Conservation (phyloP, 352 stramenopile genomes). For the Pythium phragmiticola region DNA sequence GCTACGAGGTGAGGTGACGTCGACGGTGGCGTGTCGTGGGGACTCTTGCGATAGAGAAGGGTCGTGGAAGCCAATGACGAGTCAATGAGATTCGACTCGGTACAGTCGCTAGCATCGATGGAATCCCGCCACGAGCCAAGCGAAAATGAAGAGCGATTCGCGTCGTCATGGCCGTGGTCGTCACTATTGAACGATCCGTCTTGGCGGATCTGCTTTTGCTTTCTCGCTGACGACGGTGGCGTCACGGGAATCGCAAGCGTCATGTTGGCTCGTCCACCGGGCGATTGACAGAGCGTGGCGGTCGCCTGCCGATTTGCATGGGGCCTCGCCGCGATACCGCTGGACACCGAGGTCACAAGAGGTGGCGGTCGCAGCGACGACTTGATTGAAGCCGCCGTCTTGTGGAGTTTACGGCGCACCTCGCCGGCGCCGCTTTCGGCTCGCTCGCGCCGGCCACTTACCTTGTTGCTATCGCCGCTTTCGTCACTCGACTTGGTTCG, state of each 20-base stretch:
- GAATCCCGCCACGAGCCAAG: constrained; percentile 25
- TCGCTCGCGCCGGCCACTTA: not conserved
- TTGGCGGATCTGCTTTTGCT: not conserved
- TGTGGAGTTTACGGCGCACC: constrained; percentile 20
- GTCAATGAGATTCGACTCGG: not conserved
- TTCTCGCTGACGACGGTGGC: constrained; percentile 15
- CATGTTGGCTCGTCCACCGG: constrained; percentile 34
- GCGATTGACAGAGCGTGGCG: constrained; percentile 35
- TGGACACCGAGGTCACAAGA: constrained; percentile 14
- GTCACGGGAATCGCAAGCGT: constrained; percentile 43
- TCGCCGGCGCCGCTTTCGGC: constrained; percentile 1
- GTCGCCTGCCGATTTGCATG: not conserved
- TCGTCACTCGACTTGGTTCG: constrained; percentile 23
- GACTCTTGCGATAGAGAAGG: not conserved
- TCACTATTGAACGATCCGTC: not conserved
- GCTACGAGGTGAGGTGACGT: not conserved
- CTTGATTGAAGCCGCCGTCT: constrained; percentile 17
- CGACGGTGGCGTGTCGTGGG: not conserved
- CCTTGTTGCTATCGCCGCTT: not conserved
- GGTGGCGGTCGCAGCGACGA: constrained; percentile 28
- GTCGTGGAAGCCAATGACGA: not conserved
- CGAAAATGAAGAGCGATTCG: constrained; percentile 21
- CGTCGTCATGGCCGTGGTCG: not conserved
- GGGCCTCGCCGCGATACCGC: not conserved
- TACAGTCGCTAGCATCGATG: not conserved